Evolutionary conservation across 176 grass and related monocot species (phyloP), one percentile per base, ranked within the genome.

Genomic region (Hordeum marinum): DNA sequence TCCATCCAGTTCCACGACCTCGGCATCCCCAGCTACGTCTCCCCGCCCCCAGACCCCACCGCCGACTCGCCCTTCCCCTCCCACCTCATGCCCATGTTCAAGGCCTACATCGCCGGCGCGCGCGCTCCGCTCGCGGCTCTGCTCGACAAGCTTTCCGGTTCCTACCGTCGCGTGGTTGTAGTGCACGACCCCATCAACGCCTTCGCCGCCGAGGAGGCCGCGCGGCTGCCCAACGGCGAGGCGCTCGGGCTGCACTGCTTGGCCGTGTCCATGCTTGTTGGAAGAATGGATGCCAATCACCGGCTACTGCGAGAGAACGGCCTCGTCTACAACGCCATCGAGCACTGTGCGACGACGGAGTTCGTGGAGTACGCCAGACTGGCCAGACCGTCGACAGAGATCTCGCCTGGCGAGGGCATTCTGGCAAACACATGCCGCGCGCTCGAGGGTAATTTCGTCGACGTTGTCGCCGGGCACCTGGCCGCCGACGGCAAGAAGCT

Each of bases 361-460:
- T 87, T 90, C 66, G 0, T 64, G 15, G 85, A 81, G 5, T 68
- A 55, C 13, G 1, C 25, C 25, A 52, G 4, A 2, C 72, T 85
- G 32, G 5, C 45, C 21, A 60, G 13, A 21, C 37, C 76, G 18
- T 7, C 46, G 11, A 29, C 32, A 3, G 7, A 43, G 34, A 71
- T 60, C 46, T 21, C 36, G 9, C 10, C 71, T 3, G 23, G 29
- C 40, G 55, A 64, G 3, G 87, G 87, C 11, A 26, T 77, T 23
- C 60, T 92, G 0, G 1, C 84, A 3, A 94, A 92, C 81, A 69
- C 89, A 1, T 90, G 87, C 26, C 79, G 77, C 7, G 55, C 59
- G 7, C 50, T 94, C 4, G 92, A 92, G 75, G 87, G 81, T 4
- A 90, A 94, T 3, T 92, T 90, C 82, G 9, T 94, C 9, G 84